Conservation (phyloP, 176 grass and related monocot genomes). For the Cenchrus fungigraminus region DNA sequence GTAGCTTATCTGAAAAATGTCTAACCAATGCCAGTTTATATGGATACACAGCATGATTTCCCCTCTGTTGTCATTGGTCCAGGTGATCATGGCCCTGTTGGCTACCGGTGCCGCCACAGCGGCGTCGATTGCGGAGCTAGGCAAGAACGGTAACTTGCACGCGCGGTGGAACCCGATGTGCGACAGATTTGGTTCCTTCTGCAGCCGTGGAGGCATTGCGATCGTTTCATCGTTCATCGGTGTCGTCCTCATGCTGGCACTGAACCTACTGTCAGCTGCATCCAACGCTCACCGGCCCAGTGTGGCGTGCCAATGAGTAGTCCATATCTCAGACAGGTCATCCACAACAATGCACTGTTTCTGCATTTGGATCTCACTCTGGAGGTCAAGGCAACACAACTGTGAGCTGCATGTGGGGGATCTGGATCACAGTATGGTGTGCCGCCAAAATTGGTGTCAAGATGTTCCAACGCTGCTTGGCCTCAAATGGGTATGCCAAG, state of each 20-base stretch:
- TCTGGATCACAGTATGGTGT: constrained; percentile 25
- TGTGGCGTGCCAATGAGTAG: constrained; percentile 42
- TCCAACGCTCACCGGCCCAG: constrained; percentile 26
- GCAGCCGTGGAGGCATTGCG: constrained; percentile 62
- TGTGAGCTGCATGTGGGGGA: constrained; percentile 29
- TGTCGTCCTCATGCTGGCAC: constrained; percentile 49
- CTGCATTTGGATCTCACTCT: constrained; percentile 36
- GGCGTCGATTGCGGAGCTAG: constrained; percentile 68
- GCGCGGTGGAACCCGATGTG: constrained; percentile 86
- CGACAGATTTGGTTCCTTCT: constrained; percentile 76
- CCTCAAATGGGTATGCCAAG: constrained; percentile 38
- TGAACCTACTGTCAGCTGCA: constrained; percentile 52
- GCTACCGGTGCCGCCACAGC: constrained; percentile 62
- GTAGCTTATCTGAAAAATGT: constrained; percentile 17
- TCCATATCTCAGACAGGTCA: constrained; percentile 43
- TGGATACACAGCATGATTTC: neutral
- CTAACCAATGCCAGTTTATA: constrained; percentile 2
- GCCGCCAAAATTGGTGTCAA: constrained; percentile 20
- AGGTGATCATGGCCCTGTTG: constrained; percentile 70
- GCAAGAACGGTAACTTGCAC: constrained; percentile 82
- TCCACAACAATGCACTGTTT: constrained; percentile 40
- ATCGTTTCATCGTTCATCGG: constrained; percentile 60
- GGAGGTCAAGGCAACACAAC: constrained; percentile 10
- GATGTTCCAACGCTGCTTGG: constrained; percentile 33
- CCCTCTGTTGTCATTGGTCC: constrained; percentile 12